Percentiles rank a stretch among this genome's conserved stretches.
Evolutionary conservation across 1,139 yeast genomes (phyloP).

Genomic region (Yamadazyma siamensis): DNA sequence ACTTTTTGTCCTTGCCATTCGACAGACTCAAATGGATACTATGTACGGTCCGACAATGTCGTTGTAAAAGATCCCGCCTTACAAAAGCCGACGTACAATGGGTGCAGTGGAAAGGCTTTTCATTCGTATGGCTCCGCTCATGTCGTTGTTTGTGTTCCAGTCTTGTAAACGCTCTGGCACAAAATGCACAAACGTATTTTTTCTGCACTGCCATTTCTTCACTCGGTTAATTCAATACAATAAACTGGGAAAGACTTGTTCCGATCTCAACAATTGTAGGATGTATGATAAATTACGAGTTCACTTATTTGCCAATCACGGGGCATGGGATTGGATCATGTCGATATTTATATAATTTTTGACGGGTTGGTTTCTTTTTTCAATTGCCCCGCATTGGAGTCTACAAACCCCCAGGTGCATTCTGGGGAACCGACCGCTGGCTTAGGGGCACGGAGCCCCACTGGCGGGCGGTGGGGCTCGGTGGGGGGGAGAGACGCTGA

Average conservation of each 20-base stretch:
- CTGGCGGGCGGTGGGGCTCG: no score
- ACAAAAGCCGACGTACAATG: constrained; percentile 74
- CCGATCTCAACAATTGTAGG: constrained; percentile 13
- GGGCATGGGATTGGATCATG: no score
- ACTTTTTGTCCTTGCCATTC: constrained; percentile 1
- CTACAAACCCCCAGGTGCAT: no score
- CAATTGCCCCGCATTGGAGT: no score
- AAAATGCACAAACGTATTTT: constrained; percentile 73
- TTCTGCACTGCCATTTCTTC: constrained; percentile 43
- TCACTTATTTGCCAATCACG: background rate
- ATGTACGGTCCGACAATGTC: constrained; percentile 80
- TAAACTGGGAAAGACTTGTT: constrained; percentile 7
- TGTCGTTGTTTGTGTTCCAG: constrained; percentile 82
- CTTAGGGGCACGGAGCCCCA: no score
- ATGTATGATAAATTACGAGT: background rate
- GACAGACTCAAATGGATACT: constrained; percentile 20
- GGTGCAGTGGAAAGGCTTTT: constrained; percentile 74
- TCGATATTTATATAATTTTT: no score
- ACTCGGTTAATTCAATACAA: no score
- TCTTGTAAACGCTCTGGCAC: constrained; percentile 77
- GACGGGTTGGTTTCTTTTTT: no score
- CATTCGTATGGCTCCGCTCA: constrained; percentile 80
- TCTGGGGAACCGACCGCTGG: no score
- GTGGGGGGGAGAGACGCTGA: no score
- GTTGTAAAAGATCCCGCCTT: constrained; percentile 67